Evolutionary conservation across 179 eudicot genomes (phyloP).

Genomic region (Silene coronaria): DNA sequence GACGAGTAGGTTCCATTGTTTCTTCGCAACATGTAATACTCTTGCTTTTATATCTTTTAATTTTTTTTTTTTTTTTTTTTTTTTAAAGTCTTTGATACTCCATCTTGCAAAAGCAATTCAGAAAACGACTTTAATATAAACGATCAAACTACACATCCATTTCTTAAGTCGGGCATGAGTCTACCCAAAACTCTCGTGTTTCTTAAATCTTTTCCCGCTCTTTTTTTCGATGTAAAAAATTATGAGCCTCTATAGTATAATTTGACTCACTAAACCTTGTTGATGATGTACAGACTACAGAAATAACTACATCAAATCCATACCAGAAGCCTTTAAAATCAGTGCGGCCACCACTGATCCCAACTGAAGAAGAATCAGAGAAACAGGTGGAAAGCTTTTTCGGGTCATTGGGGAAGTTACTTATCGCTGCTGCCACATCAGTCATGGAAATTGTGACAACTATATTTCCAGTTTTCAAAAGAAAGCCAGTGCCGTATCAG

Average conservation of each 20-base stretch:
- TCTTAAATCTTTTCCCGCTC: too few species aligned
- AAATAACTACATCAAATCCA: conserved; percentile 25
- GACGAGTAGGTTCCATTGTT: conserved; percentile 65
- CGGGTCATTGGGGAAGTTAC: conserved; percentile 57
- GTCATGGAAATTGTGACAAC: conserved; percentile 53
- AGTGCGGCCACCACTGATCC: conserved; percentile 67
- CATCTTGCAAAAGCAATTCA: too few species aligned
- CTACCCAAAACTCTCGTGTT: too few species aligned
- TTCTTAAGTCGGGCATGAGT: too few species aligned
- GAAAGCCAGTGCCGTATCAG: conserved; percentile 32
- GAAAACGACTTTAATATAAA: too few species aligned
- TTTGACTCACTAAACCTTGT: conserved; percentile 7
- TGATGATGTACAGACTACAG: conserved; percentile 27
- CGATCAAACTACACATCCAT: too few species aligned
- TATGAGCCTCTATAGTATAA: too few species aligned
- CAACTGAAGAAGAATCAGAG: conserved; percentile 63
- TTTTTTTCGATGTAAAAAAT: too few species aligned
- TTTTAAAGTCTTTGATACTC: too few species aligned
- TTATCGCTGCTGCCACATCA: conserved; percentile 48
- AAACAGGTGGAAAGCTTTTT: conserved; percentile 74
- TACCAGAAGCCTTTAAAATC: conserved; percentile 60
- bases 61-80: too few species aligned
- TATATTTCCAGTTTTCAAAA: conserved; percentile 53
- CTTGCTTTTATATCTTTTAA: neutral
- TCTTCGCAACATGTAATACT: conserved; percentile 59